A percentile compares a stretch with the other conserved stretches of the same genome.
Evolutionary conservation across 139 green algal genomes (phyloP).

Genomic region (Yamagishiella unicocca): DNA sequence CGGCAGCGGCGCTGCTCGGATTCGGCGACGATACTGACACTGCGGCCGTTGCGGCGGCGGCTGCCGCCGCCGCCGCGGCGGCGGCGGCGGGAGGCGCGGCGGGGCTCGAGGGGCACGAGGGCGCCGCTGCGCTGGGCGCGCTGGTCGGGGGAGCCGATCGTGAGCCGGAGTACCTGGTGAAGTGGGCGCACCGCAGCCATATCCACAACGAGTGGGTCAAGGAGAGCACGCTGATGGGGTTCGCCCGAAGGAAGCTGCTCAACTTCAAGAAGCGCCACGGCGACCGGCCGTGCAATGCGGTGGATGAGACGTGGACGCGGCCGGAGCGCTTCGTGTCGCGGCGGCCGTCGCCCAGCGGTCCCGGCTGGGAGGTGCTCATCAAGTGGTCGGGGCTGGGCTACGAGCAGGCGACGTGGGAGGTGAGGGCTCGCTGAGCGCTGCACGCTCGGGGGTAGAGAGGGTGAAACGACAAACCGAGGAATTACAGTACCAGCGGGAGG

Average conservation of each 20-base stretch:
- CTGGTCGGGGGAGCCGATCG: neutral
- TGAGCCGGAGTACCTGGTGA: slow-evolving; percentile 89
- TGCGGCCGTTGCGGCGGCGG: neutral
- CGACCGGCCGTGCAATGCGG: slow-evolving; percentile 55
- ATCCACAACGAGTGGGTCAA: slow-evolving; percentile 87
- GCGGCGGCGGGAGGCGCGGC: neutral
- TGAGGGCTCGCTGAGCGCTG: slow-evolving; percentile 3
- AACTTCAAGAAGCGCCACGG: slow-evolving; percentile 87
- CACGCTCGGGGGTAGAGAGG: neutral
- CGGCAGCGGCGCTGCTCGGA: slow-evolving; percentile 72
- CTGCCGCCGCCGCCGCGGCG: neutral
- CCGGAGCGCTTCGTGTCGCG: slow-evolving; percentile 80
- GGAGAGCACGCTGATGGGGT: slow-evolving; percentile 72
- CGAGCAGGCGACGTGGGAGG: slow-evolving; percentile 91
- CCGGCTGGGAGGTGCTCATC: slow-evolving; percentile 92
- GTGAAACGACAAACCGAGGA: no score
- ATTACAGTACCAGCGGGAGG: no score
- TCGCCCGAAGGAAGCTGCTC: slow-evolving; percentile 85
- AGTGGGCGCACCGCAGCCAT: slow-evolving; percentile 80
- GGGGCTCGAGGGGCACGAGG: neutral
- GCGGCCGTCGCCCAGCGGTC: slow-evolving; percentile 71
- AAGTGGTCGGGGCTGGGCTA: slow-evolving; percentile 87
- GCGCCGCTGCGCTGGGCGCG: neutral
- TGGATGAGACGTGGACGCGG: slow-evolving; percentile 64
- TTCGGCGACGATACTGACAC: slow-evolving; percentile 48